Evolutionary conservation across 371 early-diverging fungal species (phyloP), one percentile per base, ranked within the genome.

Genomic region (Mucor indicus): DNA sequence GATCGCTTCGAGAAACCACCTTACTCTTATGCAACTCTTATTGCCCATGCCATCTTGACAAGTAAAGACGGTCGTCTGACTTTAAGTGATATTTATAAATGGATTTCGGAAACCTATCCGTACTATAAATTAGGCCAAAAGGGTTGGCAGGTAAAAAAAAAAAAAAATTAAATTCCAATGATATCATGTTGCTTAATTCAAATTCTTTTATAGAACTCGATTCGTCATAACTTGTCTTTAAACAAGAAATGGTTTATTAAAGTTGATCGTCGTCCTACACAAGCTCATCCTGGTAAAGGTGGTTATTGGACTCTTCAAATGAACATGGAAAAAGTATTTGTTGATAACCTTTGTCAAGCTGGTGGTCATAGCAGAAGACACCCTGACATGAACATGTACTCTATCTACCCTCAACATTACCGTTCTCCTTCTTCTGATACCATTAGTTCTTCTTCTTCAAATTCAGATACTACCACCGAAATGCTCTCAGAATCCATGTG

Each of bases 151-250:
- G 89, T 89, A 79, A 70, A 32, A 25, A 17, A 47, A 25, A 31
- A 25, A 20, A 33, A n/a, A 48, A 49, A 24, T n/a, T n/a, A n/a
- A n/a, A n/a, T n/a, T n/a, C n/a, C n/a, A n/a, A n/a, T n/a, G n/a
- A n/a, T n/a, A n/a, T n/a, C n/a, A n/a, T n/a, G n/a, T n/a, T n/a
- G n/a, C n/a, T n/a, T n/a, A n/a, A n/a, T n/a, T n/a, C 23, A 53
- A 44, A 32, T 29, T n/a, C n/a, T 33, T 23, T 32, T 16, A 19
- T 64, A 95, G 85, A 99, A 99, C 69, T 97, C 97, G 2, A 94
- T 99, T 40, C 88, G 99, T 23, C 99, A 99, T 70, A 99, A 99
- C 60, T 79, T 99, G 35, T 95, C 96, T 8, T 76, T 99, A 23
- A 99, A 98, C 70, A 76, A 72, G 40, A 91, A 91, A 60, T 80